phyloP scores from a whole-genome alignment of 2,329 filamentous ascomycete genomes.

The Pyrenochaeta sp. region DNA sequence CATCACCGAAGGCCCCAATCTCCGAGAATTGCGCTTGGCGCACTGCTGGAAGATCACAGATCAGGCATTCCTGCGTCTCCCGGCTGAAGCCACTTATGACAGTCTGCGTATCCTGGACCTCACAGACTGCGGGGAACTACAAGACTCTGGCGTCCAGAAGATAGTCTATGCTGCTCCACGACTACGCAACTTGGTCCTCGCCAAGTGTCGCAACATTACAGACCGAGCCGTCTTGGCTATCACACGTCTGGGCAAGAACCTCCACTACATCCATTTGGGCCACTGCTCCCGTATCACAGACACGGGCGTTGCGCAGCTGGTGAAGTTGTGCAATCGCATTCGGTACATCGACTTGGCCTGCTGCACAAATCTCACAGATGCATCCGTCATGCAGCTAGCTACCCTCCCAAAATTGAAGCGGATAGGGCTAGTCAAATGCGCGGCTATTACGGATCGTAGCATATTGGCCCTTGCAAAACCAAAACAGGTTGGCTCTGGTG shows the following conservation, averaged over 20 bases:
- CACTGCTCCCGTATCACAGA: conserved; percentile 95
- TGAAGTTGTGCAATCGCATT: conserved; percentile 88
- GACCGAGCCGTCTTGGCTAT: conserved; percentile 89
- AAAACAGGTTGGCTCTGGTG: conserved; percentile 62
- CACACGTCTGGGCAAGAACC: conserved; percentile 87
- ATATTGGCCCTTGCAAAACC: conserved; percentile 84
- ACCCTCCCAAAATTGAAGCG: conserved; percentile 90
- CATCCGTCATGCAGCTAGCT: conserved; percentile 83
- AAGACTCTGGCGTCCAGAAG: conserved; percentile 85
- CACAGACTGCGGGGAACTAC: conserved; percentile 84
- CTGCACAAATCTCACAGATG: conserved; percentile 86
- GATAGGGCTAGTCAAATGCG: conserved; percentile 94
- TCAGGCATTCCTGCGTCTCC: conserved; percentile 83
- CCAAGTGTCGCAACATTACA: conserved; percentile 93
- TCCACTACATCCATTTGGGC: conserved; percentile 95
- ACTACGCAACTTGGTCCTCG: conserved; percentile 89
- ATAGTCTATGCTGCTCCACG: conserved; percentile 88
- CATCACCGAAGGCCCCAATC: conserved; percentile 77
- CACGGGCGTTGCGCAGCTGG: conserved; percentile 81
- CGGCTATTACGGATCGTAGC: conserved; percentile 86
- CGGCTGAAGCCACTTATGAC: conserved; percentile 75
- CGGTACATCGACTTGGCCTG: conserved; percentile 98
- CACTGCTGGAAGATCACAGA: conserved; percentile 88
- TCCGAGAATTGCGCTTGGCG: conserved; percentile 90
- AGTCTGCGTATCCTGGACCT: conserved; percentile 92